Evolutionary conservation across 805 yeast species (phyloP).

Genomic region (Candida ipomoeae): DNA sequence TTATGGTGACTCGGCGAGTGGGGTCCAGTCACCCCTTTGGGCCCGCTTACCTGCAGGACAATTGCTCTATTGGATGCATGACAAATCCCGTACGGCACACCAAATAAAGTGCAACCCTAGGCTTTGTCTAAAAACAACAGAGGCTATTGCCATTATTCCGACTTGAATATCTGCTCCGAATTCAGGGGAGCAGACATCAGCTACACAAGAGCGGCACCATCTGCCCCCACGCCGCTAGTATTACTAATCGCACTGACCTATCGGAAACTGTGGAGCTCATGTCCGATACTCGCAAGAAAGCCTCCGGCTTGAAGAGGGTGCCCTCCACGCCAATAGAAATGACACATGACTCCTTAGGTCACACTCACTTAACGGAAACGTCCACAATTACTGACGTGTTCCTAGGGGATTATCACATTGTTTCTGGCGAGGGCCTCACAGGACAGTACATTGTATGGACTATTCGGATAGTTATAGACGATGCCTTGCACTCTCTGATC

Average conservation of each 20-base stretch:
- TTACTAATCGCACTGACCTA: background rate
- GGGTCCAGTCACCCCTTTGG: conserved; percentile 2
- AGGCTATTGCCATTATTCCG: background rate
- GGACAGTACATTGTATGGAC: conserved; percentile 38
- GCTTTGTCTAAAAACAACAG: background rate
- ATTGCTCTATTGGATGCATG: conserved; percentile 3
- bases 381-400: conserved; percentile 39
- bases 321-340: conserved; percentile 34
- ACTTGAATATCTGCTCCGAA: background rate
- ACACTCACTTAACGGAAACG: conserved; percentile 16
- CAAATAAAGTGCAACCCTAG: background rate
- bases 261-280: background rate
- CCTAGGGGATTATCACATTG: conserved; percentile 38
- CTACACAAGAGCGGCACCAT: background rate
- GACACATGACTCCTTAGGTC: conserved; percentile 20
- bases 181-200: background rate
- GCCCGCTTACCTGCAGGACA: conserved; percentile 1
- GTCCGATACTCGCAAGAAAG: background rate
- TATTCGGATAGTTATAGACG: conserved; percentile 34
- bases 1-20: conserved; percentile 5
- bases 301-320: conserved; percentile 1
- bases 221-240: background rate
- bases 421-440: conserved; percentile 35
- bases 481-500: conserved; percentile 38
- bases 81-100: background rate